These are phyloP conservation scores for Escallonia rubra DNA, from an alignment of 129 eudicot species.

Conservation along the genomic window DNA sequence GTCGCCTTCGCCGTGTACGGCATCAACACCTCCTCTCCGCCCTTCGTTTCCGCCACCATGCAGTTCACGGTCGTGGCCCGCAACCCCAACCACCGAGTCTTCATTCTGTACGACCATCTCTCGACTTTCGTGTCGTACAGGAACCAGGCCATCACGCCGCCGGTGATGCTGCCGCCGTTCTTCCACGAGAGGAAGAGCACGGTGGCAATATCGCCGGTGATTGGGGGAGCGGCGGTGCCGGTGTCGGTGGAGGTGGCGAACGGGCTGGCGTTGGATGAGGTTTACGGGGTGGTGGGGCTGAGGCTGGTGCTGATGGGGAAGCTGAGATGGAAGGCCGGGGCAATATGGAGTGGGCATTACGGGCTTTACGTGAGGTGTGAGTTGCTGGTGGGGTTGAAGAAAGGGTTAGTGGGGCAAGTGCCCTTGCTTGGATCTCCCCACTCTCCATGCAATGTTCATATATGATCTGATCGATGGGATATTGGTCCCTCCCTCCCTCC, in stretches of 20 bases:
- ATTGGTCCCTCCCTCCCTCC: too few relatives aligned
- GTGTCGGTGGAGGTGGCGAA: constrained; percentile 34
- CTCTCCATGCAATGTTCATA: constrained; percentile 42
- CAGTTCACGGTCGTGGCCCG: constrained; percentile 57
- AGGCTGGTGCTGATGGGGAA: constrained; percentile 49
- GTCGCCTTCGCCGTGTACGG: constrained; percentile 28
- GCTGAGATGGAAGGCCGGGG: constrained; percentile 41
- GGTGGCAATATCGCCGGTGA: constrained; percentile 51
- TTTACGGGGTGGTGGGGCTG: constrained; percentile 48
- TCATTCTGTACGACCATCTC: constrained; percentile 48
- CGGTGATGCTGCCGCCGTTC: constrained; percentile 51
- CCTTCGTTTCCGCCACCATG: constrained; percentile 41
- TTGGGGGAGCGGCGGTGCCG: constrained; percentile 39
- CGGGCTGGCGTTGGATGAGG: constrained; percentile 41
- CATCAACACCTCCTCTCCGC: constrained; percentile 31
- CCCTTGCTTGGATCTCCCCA: constrained; percentile 52
- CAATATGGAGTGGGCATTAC: constrained; percentile 22
- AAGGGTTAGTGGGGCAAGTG: constrained; percentile 42
- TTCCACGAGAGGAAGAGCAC: constrained; percentile 48
- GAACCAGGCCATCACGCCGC: constrained; percentile 40
- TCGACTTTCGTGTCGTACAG: constrained; percentile 36
- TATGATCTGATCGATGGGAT: constrained; percentile 13
- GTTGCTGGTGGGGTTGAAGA: constrained; percentile 45
- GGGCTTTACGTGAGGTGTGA: constrained; percentile 53
- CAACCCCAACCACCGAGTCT: constrained; percentile 53